phyloP scores from a whole-genome alignment of 208 protist species.

The Crithidia acanthocephali region DNA sequence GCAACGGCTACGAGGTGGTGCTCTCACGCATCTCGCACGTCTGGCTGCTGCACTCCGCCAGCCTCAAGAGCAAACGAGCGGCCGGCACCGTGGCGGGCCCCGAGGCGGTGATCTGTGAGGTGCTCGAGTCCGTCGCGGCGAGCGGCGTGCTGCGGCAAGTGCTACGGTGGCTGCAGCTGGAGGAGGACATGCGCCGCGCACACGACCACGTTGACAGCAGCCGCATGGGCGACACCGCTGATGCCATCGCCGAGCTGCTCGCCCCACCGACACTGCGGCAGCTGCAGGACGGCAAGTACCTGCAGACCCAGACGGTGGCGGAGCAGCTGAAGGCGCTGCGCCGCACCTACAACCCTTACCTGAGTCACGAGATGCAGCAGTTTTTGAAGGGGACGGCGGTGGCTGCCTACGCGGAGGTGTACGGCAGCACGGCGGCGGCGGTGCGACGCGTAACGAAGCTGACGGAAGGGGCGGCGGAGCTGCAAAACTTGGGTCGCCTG shows the following conservation, averaged over 20 bases:
- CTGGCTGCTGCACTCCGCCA: slow-evolving; percentile 37
- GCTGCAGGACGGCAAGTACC: slow-evolving; percentile 43
- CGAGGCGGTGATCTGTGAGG: slow-evolving; percentile 21
- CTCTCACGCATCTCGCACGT: slow-evolving; percentile 59
- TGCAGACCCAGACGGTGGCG: slow-evolving; percentile 41
- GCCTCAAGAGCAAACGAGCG: slow-evolving; percentile 11
- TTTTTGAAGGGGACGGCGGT: slow-evolving; percentile 71
- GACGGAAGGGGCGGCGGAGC: slow-evolving; percentile 21
- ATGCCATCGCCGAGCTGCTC: slow-evolving; percentile 29
- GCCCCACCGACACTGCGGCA: slow-evolving; percentile 46
- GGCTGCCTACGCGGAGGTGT: slow-evolving; percentile 82
- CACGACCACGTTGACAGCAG: slow-evolving; percentile 32
- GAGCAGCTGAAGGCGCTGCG: slow-evolving; percentile 67
- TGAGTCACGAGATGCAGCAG: slow-evolving; percentile 61
- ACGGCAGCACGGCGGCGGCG: slow-evolving; percentile 42
- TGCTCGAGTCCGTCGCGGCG: slow-evolving; percentile 29
- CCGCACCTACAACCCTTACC: slow-evolving; percentile 75
- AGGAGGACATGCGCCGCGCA: slow-evolving; percentile 34
- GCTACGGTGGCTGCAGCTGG: slow-evolving; percentile 37
- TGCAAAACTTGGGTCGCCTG: slow-evolving; percentile 19
- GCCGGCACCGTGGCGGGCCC: slow-evolving; percentile 1
- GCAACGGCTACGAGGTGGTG: slow-evolving; percentile 46
- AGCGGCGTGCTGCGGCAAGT: slow-evolving; percentile 32
- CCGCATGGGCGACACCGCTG: slow-evolving; percentile 16
- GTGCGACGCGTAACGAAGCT: slow-evolving; percentile 31